Evolutionary conservation across 371 early-diverging fungal genomes (phyloP), one percentile per base, ranked within the genome.

Genomic region (Choanephora cucurbitarum): DNA sequence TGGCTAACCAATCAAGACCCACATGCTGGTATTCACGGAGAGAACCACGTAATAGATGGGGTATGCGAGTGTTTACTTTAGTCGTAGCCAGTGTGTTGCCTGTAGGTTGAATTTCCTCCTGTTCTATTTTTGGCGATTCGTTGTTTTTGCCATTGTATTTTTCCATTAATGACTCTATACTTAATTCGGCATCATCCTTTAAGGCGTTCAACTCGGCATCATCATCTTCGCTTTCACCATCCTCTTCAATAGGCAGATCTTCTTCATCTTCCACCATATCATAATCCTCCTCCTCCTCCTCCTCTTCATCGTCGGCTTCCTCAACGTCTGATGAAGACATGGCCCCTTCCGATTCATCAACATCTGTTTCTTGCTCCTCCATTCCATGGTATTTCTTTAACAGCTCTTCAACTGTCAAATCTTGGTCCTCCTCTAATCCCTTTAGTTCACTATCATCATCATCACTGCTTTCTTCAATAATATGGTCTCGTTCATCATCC

Each of bases 1-100:
- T 91, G 6, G 94, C 86, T 21, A 92, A 77, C 91, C 91, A 90
- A 56, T 88, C 87, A 55, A 91, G 68, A 1, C 92, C 91, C 17
- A 86, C 86, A 45, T 83, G 85, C 57, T 92, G 92, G 56, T 92
- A 91, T 62, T 82, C 86, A 50, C 92, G 86, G 47, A 91, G 72
- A 19, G 67, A 74, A 28, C 86, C 88, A 14, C 89, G 80, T 48
- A 91, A 58, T 15, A 90, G 67, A 57, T 80, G 79, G 0, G 86
- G 86, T 1, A 85, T 72, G 22, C 64, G 68, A 45, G 81, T 85
- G 42, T 71, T 60, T 8, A 81, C 81, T 54, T 77, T 79, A 19
- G 78, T 76, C 0, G 69, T 69, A 6, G 68, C 60, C 28, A 69
- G 51, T 8, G 75, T 69, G 6, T 69, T 72, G 14, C 62, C 70